Evolutionary conservation across 805 yeast genomes (phyloP).

Genomic region (Ascoidea asiatica): DNA sequence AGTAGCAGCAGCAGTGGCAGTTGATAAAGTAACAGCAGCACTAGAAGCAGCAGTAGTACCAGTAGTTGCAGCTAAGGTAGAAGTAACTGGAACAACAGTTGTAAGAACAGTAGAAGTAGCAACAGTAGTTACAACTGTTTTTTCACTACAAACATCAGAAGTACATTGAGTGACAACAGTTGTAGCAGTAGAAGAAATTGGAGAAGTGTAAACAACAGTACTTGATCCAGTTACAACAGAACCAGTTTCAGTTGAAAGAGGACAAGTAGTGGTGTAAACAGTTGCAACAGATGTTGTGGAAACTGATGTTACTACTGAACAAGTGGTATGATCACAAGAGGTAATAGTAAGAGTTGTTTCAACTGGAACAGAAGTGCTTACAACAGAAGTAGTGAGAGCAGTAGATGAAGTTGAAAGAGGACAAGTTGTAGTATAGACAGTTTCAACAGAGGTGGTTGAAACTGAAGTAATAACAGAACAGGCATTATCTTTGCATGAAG

Average conservation of each 20-base stretch:
- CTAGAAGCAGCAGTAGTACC: background rate
- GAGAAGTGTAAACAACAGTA: conserved; percentile 2
- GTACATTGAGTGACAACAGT: background rate
- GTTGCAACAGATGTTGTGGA: conserved; percentile 1
- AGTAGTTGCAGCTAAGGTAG: conserved; percentile 2
- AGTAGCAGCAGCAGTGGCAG: background rate
- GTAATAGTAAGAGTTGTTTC: conserved; percentile 9
- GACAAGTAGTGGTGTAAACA: background rate
- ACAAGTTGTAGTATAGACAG: conserved; percentile 2
- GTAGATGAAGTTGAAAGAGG: conserved; percentile 8
- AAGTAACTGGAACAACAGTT: background rate
- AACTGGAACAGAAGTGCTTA: conserved; percentile 10
- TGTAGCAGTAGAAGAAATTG: conserved; percentile 2
- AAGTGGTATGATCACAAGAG: conserved; percentile 9
- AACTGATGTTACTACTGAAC: conserved; percentile 13
- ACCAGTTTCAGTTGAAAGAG: background rate
- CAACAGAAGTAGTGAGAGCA: conserved; percentile 10
- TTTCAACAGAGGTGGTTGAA: background rate
- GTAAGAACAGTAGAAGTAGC: conserved; percentile 1
- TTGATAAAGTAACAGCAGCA: background rate
- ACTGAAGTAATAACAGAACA: background rate
- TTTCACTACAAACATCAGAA: background rate
- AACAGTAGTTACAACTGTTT: conserved; percentile 1
- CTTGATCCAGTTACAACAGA: background rate
- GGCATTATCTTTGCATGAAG: background rate